Base-by-base conservation (phyloP, 805 yeast species). In the Hanseniaspora meyeri region DNA sequence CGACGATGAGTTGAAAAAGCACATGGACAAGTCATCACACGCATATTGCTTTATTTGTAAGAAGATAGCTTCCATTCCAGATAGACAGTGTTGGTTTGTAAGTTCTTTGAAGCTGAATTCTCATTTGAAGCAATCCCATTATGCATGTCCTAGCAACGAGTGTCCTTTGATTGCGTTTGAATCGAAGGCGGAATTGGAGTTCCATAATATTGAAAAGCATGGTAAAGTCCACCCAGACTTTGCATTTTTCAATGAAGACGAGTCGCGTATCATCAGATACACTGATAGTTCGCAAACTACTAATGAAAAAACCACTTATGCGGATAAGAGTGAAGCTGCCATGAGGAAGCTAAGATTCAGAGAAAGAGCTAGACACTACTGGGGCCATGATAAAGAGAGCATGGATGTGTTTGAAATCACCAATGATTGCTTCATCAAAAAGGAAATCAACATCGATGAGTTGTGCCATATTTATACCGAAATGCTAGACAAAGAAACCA, bases 81-180 rank as follows among this genome's bases (percentile, higher is more conserved):
- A 80, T 61, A 53, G 29, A 39, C 47, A 53, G 14, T 29, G 46
- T 19, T 89, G 86, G 69, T 93, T 84, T 70, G 76, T 76, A 61
- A 78, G 90, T 67, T 91, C 91, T 65, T 84, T 84, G 47, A 74
- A 80, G 42, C 73, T 93, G 56, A 85, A 81, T 62, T 72, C 73
- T 16, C 99, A 93, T 72, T 93, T 93, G 69, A 74, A 72, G 61
- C 67, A 65, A 4, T 80, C 76, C 43, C 99, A 93, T 68, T 87
- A 74, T 68, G 80, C 81, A 16, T 93, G 99, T 70, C 74, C 77
- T 36, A 84, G 85, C 19, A 86, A 79, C 49, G 64, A 77, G 12
- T 93, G 99, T 70, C 86, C 87, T 66, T 91, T 93, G 70, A 93
- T 93, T 24, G 98, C 91, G 1, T 93, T 93, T 66, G 78, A 83